Conservation (phyloP, 164 flowering plant genomes). For the Chimonanthus praecox region DNA sequence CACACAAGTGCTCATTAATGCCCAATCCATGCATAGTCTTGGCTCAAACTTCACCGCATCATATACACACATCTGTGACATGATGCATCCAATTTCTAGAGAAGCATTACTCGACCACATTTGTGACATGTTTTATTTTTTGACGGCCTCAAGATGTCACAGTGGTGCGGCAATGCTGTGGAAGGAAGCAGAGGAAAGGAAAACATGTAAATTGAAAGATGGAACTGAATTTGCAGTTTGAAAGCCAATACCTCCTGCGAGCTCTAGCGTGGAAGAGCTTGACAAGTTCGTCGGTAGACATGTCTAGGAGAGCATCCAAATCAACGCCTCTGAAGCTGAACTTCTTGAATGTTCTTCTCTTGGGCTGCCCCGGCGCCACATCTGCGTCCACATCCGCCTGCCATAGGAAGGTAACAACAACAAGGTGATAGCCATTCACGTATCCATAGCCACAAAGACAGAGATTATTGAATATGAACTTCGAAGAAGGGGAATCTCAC, state of each 20-base stretch:
- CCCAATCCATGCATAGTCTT: too few species aligned
- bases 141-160: too few species aligned
- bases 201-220: not conserved
- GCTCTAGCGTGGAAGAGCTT: slow-evolving; percentile 66
- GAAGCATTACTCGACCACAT: too few species aligned
- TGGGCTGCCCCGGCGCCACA: slow-evolving; percentile 29
- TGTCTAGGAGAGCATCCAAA: slow-evolving; percentile 68
- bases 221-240: not conserved
- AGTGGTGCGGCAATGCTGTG: too few species aligned
- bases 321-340: slow-evolving; percentile 68
- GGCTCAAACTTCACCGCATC: too few species aligned
- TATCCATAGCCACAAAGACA: too few species aligned
- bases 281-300: slow-evolving; percentile 69
- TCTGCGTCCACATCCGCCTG: slow-evolving; percentile 36
- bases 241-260: slow-evolving; percentile 27
- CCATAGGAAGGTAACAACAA: not conserved
- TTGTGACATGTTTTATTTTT: too few species aligned
- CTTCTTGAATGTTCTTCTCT: slow-evolving; percentile 83
- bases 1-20: too few species aligned
- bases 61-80: too few species aligned
- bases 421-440: not conserved
- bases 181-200: not conserved
- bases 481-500: not conserved
- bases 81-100: too few species aligned
- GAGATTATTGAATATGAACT: not conserved